phyloP scores from a whole-genome alignment of 495 filamentous ascomycete species.

The Trichoderma reesei region DNA sequence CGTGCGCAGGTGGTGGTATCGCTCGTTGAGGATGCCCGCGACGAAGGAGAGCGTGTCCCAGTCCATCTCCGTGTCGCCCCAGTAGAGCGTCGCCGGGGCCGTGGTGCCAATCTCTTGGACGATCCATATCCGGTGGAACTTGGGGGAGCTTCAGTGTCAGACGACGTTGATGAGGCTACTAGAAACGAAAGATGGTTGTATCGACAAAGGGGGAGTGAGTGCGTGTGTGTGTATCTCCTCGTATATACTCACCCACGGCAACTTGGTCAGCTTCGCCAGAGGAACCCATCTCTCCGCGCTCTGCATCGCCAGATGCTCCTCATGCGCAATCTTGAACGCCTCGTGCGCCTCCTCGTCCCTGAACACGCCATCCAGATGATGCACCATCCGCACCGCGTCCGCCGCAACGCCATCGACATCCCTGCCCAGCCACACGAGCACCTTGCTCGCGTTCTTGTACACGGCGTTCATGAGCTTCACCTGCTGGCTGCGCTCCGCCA shows the following conservation, averaged over 20 bases:
- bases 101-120: conserved; percentile 19
- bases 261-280: conserved; percentile 11
- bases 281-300: not conserved
- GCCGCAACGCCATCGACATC: not conserved
- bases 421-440: conserved; percentile 26
- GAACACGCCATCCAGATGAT: not conserved
- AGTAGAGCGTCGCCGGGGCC: conserved; percentile 17
- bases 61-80: conserved; percentile 15
- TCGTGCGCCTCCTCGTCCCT: not conserved
- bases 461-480: conserved; percentile 26
- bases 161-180: not conserved
- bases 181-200: not conserved
- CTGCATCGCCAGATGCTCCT: not conserved
- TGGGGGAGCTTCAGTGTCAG: not conserved
- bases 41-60: conserved; percentile 15
- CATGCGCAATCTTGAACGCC: not conserved
- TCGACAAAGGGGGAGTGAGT: not conserved
- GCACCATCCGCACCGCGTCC: not conserved
- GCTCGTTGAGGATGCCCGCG: conserved; percentile 12
- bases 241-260: conserved; percentile 4
- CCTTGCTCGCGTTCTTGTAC: conserved; percentile 19
- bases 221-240: not conserved
- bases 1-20: conserved; percentile 19
- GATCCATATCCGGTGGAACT: conserved; percentile 19
- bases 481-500: conserved; percentile 21